These are phyloP conservation scores for Allium fistulosum DNA, from an alignment of 106 monocot genomes.

Conservation along the genomic window DNA sequence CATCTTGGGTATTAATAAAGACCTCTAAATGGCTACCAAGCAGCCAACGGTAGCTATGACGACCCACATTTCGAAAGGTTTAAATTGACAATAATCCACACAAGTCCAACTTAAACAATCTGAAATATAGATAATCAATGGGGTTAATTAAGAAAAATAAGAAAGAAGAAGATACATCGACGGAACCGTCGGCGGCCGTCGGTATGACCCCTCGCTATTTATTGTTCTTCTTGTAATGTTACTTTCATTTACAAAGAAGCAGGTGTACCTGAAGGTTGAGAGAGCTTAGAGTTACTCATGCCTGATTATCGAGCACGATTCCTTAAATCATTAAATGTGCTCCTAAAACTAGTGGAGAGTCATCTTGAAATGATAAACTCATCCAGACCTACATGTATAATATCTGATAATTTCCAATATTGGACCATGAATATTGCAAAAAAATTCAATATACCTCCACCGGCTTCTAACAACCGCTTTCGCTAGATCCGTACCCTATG, in stretches of 20 bases:
- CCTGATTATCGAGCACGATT: not conserved
- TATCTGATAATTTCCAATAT: conserved; percentile 2
- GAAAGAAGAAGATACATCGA: too few species aligned
- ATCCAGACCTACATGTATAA: not conserved
- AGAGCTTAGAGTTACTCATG: conserved; percentile 6
- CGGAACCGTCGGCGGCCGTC: too few species aligned
- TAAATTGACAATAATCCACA: too few species aligned
- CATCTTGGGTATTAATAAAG: too few species aligned
- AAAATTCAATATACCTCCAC: not conserved
- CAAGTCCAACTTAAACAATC: too few species aligned
- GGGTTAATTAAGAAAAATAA: too few species aligned
- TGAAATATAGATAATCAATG: too few species aligned
- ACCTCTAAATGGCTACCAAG: too few species aligned
- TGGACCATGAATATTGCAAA: not conserved
- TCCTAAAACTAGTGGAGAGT: not conserved
- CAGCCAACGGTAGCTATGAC: too few species aligned
- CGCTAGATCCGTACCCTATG: not conserved
- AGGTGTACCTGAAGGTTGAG: conserved; percentile 6
- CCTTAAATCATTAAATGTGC: not conserved
- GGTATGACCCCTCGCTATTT: too few species aligned
- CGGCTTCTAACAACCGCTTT: conserved; percentile 1
- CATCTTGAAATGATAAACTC: not conserved
- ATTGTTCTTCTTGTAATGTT: too few species aligned
- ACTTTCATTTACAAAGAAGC: conserved; percentile 7
- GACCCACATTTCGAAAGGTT: too few species aligned